Conservation (phyloP, 257 asterid genomes). For the Prunella vulgaris region DNA sequence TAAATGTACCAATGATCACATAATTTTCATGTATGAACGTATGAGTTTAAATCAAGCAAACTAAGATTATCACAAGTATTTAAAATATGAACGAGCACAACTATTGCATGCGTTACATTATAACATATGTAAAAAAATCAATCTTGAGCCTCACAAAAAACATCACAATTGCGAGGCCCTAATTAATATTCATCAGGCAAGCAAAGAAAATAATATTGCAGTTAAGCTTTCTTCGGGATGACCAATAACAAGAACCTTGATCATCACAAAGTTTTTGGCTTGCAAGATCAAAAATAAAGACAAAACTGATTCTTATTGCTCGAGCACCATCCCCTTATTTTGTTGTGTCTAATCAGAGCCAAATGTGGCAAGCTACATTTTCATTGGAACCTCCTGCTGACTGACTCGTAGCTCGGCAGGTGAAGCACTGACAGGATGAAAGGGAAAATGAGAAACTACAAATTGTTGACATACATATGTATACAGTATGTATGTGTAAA, state of each 20-base stretch:
- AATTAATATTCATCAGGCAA: neutral
- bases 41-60: neutral
- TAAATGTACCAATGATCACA: neutral
- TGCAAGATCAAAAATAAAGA: slow-evolving; percentile 14
- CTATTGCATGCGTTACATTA: neutral
- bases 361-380: slow-evolving; percentile 17
- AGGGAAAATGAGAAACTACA: slow-evolving; percentile 1
- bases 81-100: neutral
- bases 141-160: neutral
- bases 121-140: neutral
- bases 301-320: slow-evolving; percentile 19
- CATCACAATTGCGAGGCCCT: neutral
- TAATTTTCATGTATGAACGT: neutral
- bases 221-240: neutral
- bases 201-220: neutral
- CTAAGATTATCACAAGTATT: neutral
- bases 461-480: neutral
- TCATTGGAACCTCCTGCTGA: slow-evolving; percentile 50
- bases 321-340: slow-evolving; percentile 11
- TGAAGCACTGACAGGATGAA: slow-evolving; percentile 49
- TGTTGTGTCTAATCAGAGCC: neutral
- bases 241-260: neutral
- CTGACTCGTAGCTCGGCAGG: slow-evolving; percentile 59
- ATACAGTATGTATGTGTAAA: neutral
- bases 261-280: slow-evolving; percentile 3